Conservation (phyloP, 148 eudicot genomes). For the Cornus florida region DNA sequence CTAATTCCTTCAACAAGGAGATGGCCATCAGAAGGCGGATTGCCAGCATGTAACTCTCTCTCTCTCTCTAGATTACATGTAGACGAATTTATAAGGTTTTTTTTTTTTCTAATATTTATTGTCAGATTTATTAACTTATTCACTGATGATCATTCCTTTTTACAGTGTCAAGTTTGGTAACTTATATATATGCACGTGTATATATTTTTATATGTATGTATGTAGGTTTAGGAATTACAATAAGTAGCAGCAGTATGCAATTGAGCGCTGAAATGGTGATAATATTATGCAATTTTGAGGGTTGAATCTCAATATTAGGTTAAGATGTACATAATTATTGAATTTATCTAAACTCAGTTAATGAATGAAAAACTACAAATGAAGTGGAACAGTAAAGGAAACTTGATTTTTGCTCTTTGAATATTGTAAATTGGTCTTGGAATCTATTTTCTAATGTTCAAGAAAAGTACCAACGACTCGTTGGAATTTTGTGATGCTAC, state of each 20-base stretch:
- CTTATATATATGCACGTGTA: too few species aligned
- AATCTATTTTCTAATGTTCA: too few species aligned
- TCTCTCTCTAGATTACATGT: constrained; percentile 3
- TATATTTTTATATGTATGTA: neutral
- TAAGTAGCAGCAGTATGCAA: neutral
- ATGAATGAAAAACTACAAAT: neutral
- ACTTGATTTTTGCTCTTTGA: neutral
- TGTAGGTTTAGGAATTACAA: neutral
- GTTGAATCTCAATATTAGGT: neutral
- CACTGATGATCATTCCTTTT: neutral
- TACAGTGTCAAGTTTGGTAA: neutral
- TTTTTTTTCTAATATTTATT: neutral
- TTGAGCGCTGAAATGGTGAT: neutral
- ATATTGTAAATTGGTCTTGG: neutral
- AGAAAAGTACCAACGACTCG: too few species aligned
- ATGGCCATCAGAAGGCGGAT: constrained; percentile 64
- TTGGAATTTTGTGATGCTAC: too few species aligned
- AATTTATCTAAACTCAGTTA: neutral
- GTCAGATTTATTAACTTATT: neutral
- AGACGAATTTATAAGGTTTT: neutral
- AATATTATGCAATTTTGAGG: neutral
- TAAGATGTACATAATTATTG: neutral
- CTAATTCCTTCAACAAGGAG: constrained; percentile 61
- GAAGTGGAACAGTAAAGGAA: neutral
- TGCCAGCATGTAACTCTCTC: constrained; percentile 50